Base-by-base conservation (phyloP, 2,329 filamentous ascomycete genomes). In the Phoma herbarum region DNA sequence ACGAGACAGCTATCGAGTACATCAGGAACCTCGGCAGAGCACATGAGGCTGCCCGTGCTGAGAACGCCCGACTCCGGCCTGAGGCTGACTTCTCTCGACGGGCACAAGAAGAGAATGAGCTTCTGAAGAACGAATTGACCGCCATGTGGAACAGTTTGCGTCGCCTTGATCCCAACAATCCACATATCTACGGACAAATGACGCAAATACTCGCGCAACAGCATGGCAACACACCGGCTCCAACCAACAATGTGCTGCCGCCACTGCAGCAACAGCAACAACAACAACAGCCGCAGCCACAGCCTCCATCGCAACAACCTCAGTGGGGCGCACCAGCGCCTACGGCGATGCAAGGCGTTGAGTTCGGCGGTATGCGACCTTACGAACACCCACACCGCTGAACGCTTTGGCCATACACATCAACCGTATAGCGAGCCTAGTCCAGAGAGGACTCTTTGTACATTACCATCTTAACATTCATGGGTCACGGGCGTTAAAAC, bases 331-430 rank as follows among this genome's bases (percentile, higher is more conserved):
- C 67, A 8, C 66, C 72, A 14, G 65, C 76, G 25, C 64, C 75
- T 11, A 69, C 73, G 14, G 77, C 80, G 1, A 83, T 83, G 81
- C 80, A 83, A 68, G 81, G 81, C 20, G 79, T 83, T 16, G 81
- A 83, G 60, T 83, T 79, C 81, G 46, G 71, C 37, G 73, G 73
- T 22, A 69, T 72, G 42, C 69, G 74, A 23, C 67, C 71, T 10
- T 78, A 77, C 46, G 74, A 77, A 53, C 75, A 75, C 50, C 61
- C 69, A 25, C 73, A 75, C 57, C 74, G 74, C 52, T 75, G 45
- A 60, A 50, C 37, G 18, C 8, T 26, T 5, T 16, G 23, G 33
- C 31, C n/a, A 35, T 22, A 41, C 22, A 31, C 42, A n/a, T 28
- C 37, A n/a, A 25, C 2, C 51, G 9, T 23, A 37, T 18, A 31